Conservation (phyloP, 306 rosid genomes). For the Begonia loranthoides region DNA sequence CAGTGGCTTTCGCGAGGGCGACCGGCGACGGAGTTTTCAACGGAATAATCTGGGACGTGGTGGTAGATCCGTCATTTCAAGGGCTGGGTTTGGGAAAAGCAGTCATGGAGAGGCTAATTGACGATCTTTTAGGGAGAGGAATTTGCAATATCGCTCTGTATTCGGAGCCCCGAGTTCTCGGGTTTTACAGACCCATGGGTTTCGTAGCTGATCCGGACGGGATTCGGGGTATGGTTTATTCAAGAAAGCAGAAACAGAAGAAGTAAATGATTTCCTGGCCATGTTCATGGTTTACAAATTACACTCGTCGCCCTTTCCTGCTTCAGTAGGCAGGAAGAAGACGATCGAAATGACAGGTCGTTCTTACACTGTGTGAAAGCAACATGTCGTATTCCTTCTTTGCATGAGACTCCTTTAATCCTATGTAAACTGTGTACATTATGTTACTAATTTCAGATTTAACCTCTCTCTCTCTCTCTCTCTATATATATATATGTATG, state of each 20-base stretch:
- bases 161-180: constrained; percentile 79
- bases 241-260: constrained; percentile 34
- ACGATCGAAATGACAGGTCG: no score
- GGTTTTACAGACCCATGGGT: constrained; percentile 74
- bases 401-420: no score
- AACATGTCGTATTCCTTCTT: no score
- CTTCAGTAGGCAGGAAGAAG: no score
- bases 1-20: constrained; percentile 85
- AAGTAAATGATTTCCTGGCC: not conserved
- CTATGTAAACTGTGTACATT: no score
- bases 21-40: constrained; percentile 93
- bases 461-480: not conserved
- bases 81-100: constrained; percentile 81
- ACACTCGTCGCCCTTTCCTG: no score
- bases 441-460: no score
- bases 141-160: constrained; percentile 58
- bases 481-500: no score
- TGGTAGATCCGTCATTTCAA: constrained; percentile 83
- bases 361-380: no score
- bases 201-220: constrained; percentile 85
- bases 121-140: constrained; percentile 33
- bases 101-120: constrained; percentile 60
- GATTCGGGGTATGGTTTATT: constrained; percentile 70
- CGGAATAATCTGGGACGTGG: constrained; percentile 90
- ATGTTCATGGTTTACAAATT: no score